These are phyloP conservation scores for Teunomyces lycoperdinae DNA, from an alignment of 805 yeast genomes.

Conservation along the genomic window DNA sequence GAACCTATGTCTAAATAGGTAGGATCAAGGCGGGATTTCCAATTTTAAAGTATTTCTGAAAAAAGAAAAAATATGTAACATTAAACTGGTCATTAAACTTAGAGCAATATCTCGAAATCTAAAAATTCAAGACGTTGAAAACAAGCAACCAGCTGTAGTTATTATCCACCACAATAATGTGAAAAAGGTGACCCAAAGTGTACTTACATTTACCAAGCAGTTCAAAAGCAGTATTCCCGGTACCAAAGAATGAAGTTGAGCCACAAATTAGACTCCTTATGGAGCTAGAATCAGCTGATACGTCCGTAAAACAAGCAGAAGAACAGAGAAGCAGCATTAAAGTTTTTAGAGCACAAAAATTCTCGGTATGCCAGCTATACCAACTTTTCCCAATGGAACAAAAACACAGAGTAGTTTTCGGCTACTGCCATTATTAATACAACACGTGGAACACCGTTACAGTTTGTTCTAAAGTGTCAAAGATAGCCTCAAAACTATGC, in stretches of 20 bases:
- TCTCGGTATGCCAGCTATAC: constrained; percentile 10
- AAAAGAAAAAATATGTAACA: no score
- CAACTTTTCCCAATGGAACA: not conserved
- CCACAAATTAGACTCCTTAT: constrained; percentile 24
- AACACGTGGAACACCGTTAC: no score
- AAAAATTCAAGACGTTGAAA: not conserved
- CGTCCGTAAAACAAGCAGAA: constrained; percentile 19
- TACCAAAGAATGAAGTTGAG: constrained; percentile 20
- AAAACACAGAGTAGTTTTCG: not conserved
- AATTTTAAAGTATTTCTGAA: no score
- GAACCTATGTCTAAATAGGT: not conserved
- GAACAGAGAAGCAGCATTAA: constrained; percentile 24
- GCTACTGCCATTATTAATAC: not conserved
- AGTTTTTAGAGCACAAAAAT: constrained; percentile 19
- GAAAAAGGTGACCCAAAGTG: constrained; percentile 10
- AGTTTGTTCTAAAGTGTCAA: no score
- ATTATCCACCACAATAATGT: not conserved
- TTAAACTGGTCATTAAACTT: no score
- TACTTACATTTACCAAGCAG: constrained; percentile 12
- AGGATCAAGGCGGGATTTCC: no score
- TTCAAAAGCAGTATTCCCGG: constrained; percentile 8
- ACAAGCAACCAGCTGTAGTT: not conserved
- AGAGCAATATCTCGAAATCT: not conserved
- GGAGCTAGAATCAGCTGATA: constrained; percentile 20
- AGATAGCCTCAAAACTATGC: no score